Evolutionary conservation across 495 filamentous ascomycete genomes (phyloP), one percentile per base, ranked within the genome.

Genomic region (Stereocaulon alpinum): DNA sequence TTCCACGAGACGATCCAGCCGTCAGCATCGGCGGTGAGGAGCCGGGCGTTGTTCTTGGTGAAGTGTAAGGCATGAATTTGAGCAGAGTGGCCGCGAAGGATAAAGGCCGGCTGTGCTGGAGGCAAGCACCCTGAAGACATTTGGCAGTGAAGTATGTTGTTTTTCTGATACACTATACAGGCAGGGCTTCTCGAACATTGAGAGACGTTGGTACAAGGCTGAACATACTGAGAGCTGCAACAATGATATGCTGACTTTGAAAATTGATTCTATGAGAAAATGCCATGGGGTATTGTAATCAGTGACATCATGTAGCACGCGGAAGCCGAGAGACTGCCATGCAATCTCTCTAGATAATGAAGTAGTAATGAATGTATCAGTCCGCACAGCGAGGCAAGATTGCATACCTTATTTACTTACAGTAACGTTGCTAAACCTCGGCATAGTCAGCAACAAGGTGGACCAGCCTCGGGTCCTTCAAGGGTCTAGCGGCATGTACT

Each of bases 1-100:
- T 88, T 85, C 93, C 93, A 98, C 24, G 90, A 71, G 11, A 95
- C 78, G 40, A 95, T 74, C 80, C 87, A 96, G 63, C 93, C 93
- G 53, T 95, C 87, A 4, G 89, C 87, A 71, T 98, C 93, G 18
- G 85, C 93, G 6, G 90, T 91, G 30, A 92, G 67, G 1, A 98
- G 84, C 11, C 88, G 84, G 50, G 82, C 76, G 64, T 95, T 95
- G 53, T 72, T 65, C 48, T 79, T 80, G 62, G 87, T 79, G 69
- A 98, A 88, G 56, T 80, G 71, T 29, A 93, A 72, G 17, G 82
- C 80, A 68, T 98, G 91, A 55, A 97, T 86, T 56, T 88, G 84
- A 2, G 87, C 74, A 32, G 80, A 77, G 72, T 98, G 93, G 55
- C 93, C 93, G 64, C 93, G 86, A 37, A 98, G 80, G 51, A 97